phyloP scores from a whole-genome alignment of 2,329 filamentous ascomycete genomes.

The Aspergillus sergii region DNA sequence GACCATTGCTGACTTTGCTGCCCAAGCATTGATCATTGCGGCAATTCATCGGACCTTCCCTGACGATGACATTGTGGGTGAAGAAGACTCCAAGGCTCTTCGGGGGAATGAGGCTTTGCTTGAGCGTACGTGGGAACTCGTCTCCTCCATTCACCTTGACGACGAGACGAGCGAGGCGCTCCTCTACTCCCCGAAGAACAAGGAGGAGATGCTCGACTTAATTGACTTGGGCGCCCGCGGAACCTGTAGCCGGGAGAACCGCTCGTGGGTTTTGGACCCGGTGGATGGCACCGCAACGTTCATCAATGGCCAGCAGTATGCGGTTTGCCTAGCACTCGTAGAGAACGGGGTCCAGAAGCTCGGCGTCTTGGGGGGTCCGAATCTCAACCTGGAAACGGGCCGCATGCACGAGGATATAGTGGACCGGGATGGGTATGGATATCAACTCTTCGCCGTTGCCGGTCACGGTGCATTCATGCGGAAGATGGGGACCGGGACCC shows the following conservation, averaged over 20 bases:
- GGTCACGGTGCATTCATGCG: conserved; percentile 48
- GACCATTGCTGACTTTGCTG: conserved; percentile 66
- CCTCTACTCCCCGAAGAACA: conserved; percentile 47
- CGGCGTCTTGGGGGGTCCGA: conserved; percentile 65
- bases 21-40: conserved; percentile 63
- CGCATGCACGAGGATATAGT: conserved; percentile 42
- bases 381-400: conserved; percentile 51
- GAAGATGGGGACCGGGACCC: conserved; percentile 36
- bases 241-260: conserved; percentile 39
- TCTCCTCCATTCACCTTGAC: conserved; percentile 41
- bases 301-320: conserved; percentile 64
- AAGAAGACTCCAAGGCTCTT: conserved; percentile 60
- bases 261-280: conserved; percentile 66
- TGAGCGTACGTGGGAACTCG: conserved; percentile 59
- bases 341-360: conserved; percentile 60
- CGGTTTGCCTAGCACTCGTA: conserved; percentile 61
- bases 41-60: conserved; percentile 59
- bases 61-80: conserved; percentile 61
- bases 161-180: conserved; percentile 34
- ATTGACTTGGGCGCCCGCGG: conserved; percentile 61
- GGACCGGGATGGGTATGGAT: conserved; percentile 50
- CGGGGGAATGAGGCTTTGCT: conserved; percentile 52
- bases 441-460: conserved; percentile 53
- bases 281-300: conserved; percentile 67
- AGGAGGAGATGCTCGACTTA: conserved; percentile 61